A percentile compares a stretch with the other conserved stretches of the same genome.
phyloP scores from a whole-genome alignment of 2,329 filamentous ascomycete genomes.

The Aspergillus luchuensis region DNA sequence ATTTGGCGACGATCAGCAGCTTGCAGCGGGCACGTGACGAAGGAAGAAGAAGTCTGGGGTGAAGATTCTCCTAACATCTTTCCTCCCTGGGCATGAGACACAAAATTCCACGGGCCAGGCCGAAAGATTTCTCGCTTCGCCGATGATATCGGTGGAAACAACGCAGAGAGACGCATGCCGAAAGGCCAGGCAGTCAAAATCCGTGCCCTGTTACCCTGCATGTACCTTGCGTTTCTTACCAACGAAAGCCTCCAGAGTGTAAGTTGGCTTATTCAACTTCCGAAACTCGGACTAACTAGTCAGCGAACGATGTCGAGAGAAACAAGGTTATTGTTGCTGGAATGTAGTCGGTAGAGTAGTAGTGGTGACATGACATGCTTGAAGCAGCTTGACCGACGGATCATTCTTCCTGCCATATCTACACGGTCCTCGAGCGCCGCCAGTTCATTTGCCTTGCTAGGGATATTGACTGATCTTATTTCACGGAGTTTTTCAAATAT shows the following conservation, averaged over 20 bases:
- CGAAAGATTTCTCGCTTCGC: constrained; percentile 7
- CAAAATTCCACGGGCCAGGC: constrained; percentile 11
- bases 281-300: neutral
- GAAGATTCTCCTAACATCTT: neutral
- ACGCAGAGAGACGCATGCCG: constrained; percentile 4
- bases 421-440: neutral
- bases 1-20: constrained; percentile 7
- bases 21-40: neutral
- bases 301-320: neutral
- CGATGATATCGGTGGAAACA: constrained; percentile 2
- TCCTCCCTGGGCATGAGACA: constrained; percentile 9
- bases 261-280: neutral
- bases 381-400: neutral
- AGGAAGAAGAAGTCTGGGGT: neutral
- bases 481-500: neutral
- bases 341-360: neutral
- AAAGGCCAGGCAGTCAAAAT: neutral
- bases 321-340: constrained; percentile 2
- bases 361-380: neutral
- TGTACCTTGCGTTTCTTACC: constrained; percentile 6
- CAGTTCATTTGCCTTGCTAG: neutral
- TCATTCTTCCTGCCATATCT: neutral
- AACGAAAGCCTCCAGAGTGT: neutral
- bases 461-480: neutral
- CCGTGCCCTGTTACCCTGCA: neutral